Percentiles rank a stretch among this genome's conserved stretches.
Conservation (phyloP, 2,329 filamentous ascomycete species). For the Alternaria gansuensis region DNA sequence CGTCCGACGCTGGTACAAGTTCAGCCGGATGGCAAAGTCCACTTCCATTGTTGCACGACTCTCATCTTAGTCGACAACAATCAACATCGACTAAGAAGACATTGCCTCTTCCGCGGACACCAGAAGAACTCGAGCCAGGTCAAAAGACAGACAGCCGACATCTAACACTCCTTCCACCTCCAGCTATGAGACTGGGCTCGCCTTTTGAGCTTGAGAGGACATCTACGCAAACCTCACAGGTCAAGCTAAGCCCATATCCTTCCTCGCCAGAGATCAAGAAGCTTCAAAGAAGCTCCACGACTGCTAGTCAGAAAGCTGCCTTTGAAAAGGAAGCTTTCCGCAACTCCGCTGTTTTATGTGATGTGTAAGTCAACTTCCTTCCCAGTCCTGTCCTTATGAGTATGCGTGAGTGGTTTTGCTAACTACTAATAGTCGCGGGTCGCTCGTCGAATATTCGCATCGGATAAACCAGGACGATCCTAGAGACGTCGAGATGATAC, state of each 20-base stretch:
- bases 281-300: conserved; percentile 46
- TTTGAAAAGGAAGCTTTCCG: conserved; percentile 57
- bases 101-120: conserved; percentile 25
- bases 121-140: conserved; percentile 27
- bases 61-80: conserved; percentile 19
- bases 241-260: conserved; percentile 35
- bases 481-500: conserved; percentile 54
- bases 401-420: neutral
- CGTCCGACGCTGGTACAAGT: conserved; percentile 68
- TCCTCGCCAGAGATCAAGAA: conserved; percentile 31
- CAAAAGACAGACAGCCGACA: conserved; percentile 24
- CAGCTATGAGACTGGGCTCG: conserved; percentile 33
- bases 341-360: conserved; percentile 57
- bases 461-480: conserved; percentile 48
- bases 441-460: conserved; percentile 55
- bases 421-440: conserved; percentile 45
- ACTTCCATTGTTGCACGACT: conserved; percentile 20
- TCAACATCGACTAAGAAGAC: conserved; percentile 26
- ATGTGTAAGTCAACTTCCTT: conserved; percentile 47
- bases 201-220: conserved; percentile 24
- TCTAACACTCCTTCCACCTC: conserved; percentile 36
- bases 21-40: conserved; percentile 27
- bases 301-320: conserved; percentile 43
- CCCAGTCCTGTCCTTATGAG: neutral
- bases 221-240: conserved; percentile 28